Percentiles rank a stretch among this genome's conserved stretches.
Conservation (phyloP, 192 early-diverging fungal species). For the Coemansia sp. region DNA sequence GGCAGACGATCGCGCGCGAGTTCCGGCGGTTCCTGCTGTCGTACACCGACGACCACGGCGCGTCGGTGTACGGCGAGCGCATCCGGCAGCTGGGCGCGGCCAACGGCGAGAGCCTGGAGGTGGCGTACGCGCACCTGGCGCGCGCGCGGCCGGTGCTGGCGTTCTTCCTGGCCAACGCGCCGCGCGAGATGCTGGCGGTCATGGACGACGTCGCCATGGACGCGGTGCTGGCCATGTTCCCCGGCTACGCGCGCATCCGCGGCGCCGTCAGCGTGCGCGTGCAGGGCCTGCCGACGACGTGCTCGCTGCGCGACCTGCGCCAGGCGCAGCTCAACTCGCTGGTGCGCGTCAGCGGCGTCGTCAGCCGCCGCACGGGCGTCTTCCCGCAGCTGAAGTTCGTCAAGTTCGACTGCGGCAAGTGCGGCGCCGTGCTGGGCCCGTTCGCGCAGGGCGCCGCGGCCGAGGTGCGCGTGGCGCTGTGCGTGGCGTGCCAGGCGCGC, state of each 20-base stretch:
- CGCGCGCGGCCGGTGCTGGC: constrained; percentile 79
- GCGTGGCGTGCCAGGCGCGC: constrained; percentile 84
- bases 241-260: constrained; percentile 87
- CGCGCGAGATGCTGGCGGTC: constrained; percentile 82
- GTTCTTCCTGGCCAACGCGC: constrained; percentile 87
- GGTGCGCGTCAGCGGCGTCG: constrained; percentile 87
- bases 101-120: constrained; percentile 84
- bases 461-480: constrained; percentile 83
- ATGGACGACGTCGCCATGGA: constrained; percentile 94
- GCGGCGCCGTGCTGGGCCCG: constrained; percentile 85
- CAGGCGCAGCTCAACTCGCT: constrained; percentile 90
- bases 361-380: constrained; percentile 89
- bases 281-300: constrained; percentile 77
- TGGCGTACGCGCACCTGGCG: constrained; percentile 79
- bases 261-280: constrained; percentile 95
- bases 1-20: constrained; percentile 78
- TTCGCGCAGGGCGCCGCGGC: constrained; percentile 88
- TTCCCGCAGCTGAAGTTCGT: constrained; percentile 98
- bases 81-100: constrained; percentile 86
- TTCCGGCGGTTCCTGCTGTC: constrained; percentile 87
- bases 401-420: constrained; percentile 94
- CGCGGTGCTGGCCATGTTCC: constrained; percentile 82
- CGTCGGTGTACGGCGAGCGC: constrained; percentile 89
- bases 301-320: constrained; percentile 85
- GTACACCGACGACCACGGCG: constrained; percentile 80